Base-by-base conservation (phyloP, 2,329 filamentous ascomycete species). In the Fusarium bactridioides region DNA sequence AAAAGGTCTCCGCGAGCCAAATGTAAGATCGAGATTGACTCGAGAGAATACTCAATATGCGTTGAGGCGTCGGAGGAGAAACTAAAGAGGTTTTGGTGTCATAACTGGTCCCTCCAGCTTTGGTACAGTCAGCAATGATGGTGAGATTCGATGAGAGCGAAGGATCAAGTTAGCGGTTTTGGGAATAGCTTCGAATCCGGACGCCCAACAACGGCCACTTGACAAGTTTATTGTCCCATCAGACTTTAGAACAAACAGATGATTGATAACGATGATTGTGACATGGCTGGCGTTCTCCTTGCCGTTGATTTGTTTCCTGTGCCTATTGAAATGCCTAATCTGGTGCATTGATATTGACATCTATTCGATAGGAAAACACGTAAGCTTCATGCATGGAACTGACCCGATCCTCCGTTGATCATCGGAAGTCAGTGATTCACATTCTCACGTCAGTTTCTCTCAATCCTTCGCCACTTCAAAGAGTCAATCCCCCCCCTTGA, bases 361-460 rank as follows among this genome's bases (percentile, higher is more conserved):
- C 7, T 21, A 18, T 13, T 3, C 10, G 5, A 31, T 9, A 12
- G 25, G 10, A 27, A 12, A 10, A 23, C 45, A 27, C 58, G 58
- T 61, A 61, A 61, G 48, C 41, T 48, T 11, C 8, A 18, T 3
- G 9, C 12, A 15, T 37, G 10, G 13, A 37, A n/a, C 31, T 13
- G 4, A 12, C 16, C 19, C 15, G 33, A 25, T 33, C 29, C 58
- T 25, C 38, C 48, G 9, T 29, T n/a, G 10, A 13, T 11, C 23
- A 44, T 37, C 29, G 12, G 23, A 56, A 18, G 25, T 41, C 44
- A 9, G 21, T 18, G 18, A 27, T 29, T 33, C 38, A 33, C 31
- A 38, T 33, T 67, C 62, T 67, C 44, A 67, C 62, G 53, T 67
- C 44, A 67, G 58, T 25, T 3, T 38, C 33, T 2, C 10, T 13